Conservation (phyloP, 371 early-diverging fungal genomes). For the Rhizopus sp. region DNA sequence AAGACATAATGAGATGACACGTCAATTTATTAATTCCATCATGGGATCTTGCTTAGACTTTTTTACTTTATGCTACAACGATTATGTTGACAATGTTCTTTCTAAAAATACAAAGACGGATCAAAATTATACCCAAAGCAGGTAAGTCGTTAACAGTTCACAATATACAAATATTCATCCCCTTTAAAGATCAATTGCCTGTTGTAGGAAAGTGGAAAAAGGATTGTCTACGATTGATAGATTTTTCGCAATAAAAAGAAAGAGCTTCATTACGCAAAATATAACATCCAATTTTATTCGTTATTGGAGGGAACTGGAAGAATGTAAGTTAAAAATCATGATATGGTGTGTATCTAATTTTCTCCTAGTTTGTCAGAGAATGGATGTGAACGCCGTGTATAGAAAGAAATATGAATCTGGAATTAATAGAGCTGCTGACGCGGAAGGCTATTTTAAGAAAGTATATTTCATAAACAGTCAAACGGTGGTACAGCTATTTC, state of each 20-base stretch:
- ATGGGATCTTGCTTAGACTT: constrained; percentile 6
- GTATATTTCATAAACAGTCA: constrained; percentile 40
- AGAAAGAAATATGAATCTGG: neutral
- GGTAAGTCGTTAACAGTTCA: neutral
- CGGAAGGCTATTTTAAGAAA: constrained; percentile 50
- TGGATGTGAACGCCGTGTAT: neutral
- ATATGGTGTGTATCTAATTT: neutral
- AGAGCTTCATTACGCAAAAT: neutral
- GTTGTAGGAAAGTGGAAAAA: too few relatives aligned
- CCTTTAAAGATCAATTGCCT: too few relatives aligned
- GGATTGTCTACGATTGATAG: too few relatives aligned
- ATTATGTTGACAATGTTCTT: neutral
- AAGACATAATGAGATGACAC: constrained; percentile 9
- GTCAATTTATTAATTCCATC: constrained; percentile 6
- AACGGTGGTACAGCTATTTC: constrained; percentile 40
- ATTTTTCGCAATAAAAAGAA: neutral
- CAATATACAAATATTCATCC: neutral
- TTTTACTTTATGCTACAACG: neutral
- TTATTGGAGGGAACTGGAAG: constrained; percentile 11
- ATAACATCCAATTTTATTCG: neutral
- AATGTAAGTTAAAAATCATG: constrained; percentile 8
- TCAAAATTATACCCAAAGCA: neutral
- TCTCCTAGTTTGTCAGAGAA: neutral
- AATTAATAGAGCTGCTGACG: constrained; percentile 9
- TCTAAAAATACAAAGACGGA: neutral